Evolutionary conservation across 2,329 filamentous ascomycete species (phyloP).

Genomic region (Calcarisporium arbuscula): DNA sequence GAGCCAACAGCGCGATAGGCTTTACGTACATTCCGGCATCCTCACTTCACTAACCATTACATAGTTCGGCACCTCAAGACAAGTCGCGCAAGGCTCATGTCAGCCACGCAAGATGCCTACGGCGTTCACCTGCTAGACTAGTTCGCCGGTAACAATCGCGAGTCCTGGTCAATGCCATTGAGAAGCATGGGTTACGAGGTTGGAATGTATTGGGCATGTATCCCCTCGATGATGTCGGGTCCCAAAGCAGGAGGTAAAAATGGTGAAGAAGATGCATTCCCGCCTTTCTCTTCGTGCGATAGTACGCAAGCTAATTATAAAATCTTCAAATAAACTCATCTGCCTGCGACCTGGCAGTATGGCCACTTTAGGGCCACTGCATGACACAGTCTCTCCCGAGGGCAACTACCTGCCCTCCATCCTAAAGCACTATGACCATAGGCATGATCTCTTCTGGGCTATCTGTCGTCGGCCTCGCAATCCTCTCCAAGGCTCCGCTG

Average conservation of each 20-base stretch:
- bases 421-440: slow-evolving; percentile 71
- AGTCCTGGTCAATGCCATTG: slow-evolving; percentile 94
- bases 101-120: slow-evolving; percentile 59
- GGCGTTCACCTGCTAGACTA: slow-evolving; percentile 78
- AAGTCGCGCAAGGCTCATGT: too few relatives aligned
- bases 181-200: slow-evolving; percentile 90
- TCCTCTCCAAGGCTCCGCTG: slow-evolving; percentile 78
- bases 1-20: too few relatives aligned
- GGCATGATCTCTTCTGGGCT: slow-evolving; percentile 98
- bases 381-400: slow-evolving; percentile 71
- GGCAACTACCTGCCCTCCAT: slow-evolving; percentile 86
- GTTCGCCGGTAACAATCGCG: slow-evolving; percentile 92
- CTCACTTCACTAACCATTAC: too few relatives aligned
- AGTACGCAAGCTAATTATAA: too few relatives aligned
- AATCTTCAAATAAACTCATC: slow-evolving; percentile 73
- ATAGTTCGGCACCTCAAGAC: too few relatives aligned
- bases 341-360: slow-evolving; percentile 98
- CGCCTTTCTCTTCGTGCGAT: too few relatives aligned
- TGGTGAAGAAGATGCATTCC: too few relatives aligned
- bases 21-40: too few relatives aligned
- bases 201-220: slow-evolving; percentile 84
- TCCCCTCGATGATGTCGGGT: slow-evolving; percentile 80
- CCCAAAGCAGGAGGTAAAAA: slow-evolving; percentile 66
- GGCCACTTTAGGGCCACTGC: slow-evolving; percentile 98
- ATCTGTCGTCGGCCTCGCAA: slow-evolving; percentile 95